These are phyloP conservation scores for Harringtonia aguacate DNA, from an alignment of 2,329 filamentous ascomycete species.

Conservation along the genomic window DNA sequence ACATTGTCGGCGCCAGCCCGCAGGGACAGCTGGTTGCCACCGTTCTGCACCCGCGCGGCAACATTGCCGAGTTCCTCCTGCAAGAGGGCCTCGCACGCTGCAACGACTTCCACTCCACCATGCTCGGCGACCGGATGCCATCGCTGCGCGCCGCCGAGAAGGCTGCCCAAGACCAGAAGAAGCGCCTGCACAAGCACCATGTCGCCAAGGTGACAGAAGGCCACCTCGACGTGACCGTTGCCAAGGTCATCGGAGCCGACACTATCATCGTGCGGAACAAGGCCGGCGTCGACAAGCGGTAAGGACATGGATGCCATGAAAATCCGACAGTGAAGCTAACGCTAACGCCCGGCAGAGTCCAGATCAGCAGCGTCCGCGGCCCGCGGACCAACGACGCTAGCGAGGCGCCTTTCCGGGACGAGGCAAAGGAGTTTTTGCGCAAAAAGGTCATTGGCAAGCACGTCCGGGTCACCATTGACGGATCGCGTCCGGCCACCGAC, in stretches of 20 bases:
- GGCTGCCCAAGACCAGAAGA: constrained; percentile 63
- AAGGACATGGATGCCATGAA: background rate
- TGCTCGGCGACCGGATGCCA: constrained; percentile 84
- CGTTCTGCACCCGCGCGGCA: constrained; percentile 80
- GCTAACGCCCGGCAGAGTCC: constrained; percentile 38
- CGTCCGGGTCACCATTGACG: constrained; percentile 79
- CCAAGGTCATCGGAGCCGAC: constrained; percentile 78
- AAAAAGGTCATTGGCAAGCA: constrained; percentile 95
- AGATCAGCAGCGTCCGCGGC: constrained; percentile 83
- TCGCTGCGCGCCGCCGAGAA: constrained; percentile 78
- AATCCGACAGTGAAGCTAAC: too few relatives aligned
- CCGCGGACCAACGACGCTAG: constrained; percentile 82
- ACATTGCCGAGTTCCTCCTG: constrained; percentile 84
- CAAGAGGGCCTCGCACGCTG: constrained; percentile 84
- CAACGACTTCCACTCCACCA: constrained; percentile 89
- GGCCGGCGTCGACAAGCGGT: constrained; percentile 70
- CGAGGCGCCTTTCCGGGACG: constrained; percentile 79
- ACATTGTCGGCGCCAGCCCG: constrained; percentile 76
- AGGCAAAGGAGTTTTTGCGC: constrained; percentile 91
- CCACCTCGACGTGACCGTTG: constrained; percentile 72
- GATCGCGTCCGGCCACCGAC: constrained; percentile 78
- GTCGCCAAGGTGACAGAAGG: constrained; percentile 56
- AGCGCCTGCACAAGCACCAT: constrained; percentile 73
- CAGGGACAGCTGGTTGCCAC: constrained; percentile 86
- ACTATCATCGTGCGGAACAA: constrained; percentile 81